Evolutionary conservation across 106 monocot species (phyloP).

Genomic region (Dendrobium huoshanense): DNA sequence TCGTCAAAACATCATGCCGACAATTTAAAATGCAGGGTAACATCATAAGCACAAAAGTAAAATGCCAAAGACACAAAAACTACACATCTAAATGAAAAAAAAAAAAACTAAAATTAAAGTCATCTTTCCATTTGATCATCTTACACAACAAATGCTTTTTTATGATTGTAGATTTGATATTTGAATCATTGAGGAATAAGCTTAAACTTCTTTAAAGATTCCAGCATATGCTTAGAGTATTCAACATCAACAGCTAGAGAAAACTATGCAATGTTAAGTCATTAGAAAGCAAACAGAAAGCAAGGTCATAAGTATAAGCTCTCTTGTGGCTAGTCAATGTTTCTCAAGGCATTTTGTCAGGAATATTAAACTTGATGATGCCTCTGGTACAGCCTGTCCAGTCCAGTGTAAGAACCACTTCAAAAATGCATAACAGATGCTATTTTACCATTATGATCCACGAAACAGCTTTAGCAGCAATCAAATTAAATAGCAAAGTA

Average conservation of each 20-base stretch:
- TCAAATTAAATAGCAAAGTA: not conserved
- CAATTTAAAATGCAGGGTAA: no score
- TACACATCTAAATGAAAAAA: no score
- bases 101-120: no score
- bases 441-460: not conserved
- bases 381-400: not conserved
- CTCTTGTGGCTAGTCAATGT: not conserved
- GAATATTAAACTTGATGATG: not conserved
- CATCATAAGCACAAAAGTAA: no score
- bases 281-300: not conserved
- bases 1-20: no score
- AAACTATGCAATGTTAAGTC: not conserved
- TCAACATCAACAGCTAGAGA: not conserved
- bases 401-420: not conserved
- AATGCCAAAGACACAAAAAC: no score
- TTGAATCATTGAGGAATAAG: constrained; percentile 1
- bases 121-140: no score
- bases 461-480: not conserved
- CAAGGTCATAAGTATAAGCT: not conserved
- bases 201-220: not conserved
- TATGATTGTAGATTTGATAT: not conserved
- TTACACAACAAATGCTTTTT: no score
- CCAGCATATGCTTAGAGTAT: not conserved
- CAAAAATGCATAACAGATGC: not conserved
- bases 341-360: not conserved